Evolutionary conservation across 2,329 filamentous ascomycete species (phyloP).

Genomic region (Geosmithia flava): DNA sequence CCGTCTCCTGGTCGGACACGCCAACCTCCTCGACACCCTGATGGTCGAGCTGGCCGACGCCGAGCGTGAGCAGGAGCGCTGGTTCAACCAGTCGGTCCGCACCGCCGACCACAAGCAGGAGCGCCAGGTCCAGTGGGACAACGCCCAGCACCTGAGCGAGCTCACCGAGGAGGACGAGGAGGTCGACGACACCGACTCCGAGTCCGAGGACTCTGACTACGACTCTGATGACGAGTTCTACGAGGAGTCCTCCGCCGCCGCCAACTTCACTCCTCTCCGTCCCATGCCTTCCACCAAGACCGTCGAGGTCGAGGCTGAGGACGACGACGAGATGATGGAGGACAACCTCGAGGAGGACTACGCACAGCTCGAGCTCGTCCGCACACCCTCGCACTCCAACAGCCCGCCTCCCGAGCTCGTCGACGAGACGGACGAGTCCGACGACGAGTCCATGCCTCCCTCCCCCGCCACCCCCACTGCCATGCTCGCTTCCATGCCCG

Average conservation of each 20-base stretch:
- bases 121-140: slow-evolving; percentile 78
- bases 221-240: slow-evolving; percentile 40
- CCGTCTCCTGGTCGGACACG: slow-evolving; percentile 88
- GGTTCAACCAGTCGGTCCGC: slow-evolving; percentile 93
- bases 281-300: slow-evolving; percentile 9
- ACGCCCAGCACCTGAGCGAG: slow-evolving; percentile 47
- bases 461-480: slow-evolving; percentile 47
- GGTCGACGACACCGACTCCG: slow-evolving; percentile 35
- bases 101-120: slow-evolving; percentile 53
- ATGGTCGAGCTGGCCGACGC: slow-evolving; percentile 89
- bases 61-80: slow-evolving; percentile 88
- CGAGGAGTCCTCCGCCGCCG: slow-evolving; percentile 37
- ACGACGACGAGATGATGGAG: slow-evolving; percentile 32
- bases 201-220: slow-evolving; percentile 26
- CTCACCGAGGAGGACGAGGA: slow-evolving; percentile 42
- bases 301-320: slow-evolving; percentile 19
- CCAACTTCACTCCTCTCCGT: slow-evolving; percentile 27
- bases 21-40: slow-evolving; percentile 91
- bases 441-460: slow-evolving; percentile 66
- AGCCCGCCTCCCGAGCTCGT: slow-evolving; percentile 59
- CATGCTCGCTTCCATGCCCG: slow-evolving; percentile 40
- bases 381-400: slow-evolving; percentile 52
- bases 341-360: slow-evolving; percentile 53
- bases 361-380: slow-evolving; percentile 52
- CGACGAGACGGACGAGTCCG: slow-evolving; percentile 52